Base-by-base conservation (phyloP, 768 basidiomycete species). In the Boletus reticuloceps region DNA sequence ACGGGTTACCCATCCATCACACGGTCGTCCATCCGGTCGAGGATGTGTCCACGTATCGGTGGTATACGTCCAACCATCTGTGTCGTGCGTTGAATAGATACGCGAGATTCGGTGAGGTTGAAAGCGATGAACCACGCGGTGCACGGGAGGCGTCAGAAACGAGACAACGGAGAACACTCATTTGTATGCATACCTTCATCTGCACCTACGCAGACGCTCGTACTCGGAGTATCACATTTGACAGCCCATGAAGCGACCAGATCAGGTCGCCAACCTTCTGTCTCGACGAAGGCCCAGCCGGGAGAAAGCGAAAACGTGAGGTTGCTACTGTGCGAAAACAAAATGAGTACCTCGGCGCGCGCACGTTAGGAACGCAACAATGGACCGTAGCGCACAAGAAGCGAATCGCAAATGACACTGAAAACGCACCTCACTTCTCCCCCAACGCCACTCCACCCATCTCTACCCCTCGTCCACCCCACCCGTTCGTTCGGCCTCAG, bases 251-350 rank as follows among this genome's bases (percentile, higher is more conserved):
- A 66, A 4, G 78, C 86, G 27, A 72, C 72, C 8, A 83, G 49
- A 69, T 91, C 90, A 27, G 82, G 77, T 49, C 85, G 75, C 91
- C 90, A 93, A 50, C 86, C 83, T 60, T 93, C 90, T 0, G 85
- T 85, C 57, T 83, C 80, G 8, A 91, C 82, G 54, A 91, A 92
- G 1, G 75, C 66, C 89, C 89, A 92, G 0, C 85, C 85, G 5
- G 82, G 77, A 4, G 83, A 79, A n/a, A 93, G 82, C 9, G 84
- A 82, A 61, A 92, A 91, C 3, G 87, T 89, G 52, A 91, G 77
- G 75, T 88, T 88, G 70, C 89, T 92, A 76, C 85, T 89, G 69
- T 48, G 54, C 63, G 20, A 49, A 43, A 82, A 39, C 38, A 14
- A 34, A 11, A 19, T 58, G 39, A 59, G 41, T 20, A 16, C 22